Evolutionary conservation across 164 flowering plant genomes (phyloP).

Genomic region (Cinnamomum micranthum): DNA sequence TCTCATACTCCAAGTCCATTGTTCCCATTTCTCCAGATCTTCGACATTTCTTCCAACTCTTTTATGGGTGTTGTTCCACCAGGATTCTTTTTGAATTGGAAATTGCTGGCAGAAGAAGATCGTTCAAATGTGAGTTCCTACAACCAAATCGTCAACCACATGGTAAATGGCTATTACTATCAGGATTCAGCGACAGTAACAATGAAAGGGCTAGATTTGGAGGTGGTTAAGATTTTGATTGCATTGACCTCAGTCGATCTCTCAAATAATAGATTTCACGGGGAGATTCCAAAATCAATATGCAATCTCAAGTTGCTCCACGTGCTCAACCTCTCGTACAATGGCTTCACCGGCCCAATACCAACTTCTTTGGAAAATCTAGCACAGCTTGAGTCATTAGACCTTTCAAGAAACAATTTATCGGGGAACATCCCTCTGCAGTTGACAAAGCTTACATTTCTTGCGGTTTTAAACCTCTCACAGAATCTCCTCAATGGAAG

Average conservation of each 20-base stretch:
- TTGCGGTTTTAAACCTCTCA: neutral
- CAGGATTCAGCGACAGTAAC: neutral
- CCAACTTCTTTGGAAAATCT: neutral
- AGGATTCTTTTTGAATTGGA: neutral
- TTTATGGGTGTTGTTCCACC: neutral
- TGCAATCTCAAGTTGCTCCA: neutral
- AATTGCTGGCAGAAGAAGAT: neutral
- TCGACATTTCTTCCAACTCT: neutral
- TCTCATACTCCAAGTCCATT: neutral
- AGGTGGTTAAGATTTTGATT: neutral
- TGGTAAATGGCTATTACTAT: neutral
- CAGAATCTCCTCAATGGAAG: neutral
- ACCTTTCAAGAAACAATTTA: neutral
- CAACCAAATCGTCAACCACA: neutral
- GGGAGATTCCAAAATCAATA: neutral
- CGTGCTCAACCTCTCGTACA: neutral
- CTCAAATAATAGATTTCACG: neutral
- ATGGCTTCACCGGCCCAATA: neutral
- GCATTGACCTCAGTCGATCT: neutral
- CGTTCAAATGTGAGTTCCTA: neutral
- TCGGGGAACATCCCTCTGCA: neutral
- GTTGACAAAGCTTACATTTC: neutral
- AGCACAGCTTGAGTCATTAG: neutral
- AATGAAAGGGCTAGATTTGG: neutral
- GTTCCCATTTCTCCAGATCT: neutral